Evolutionary conservation across 441 rosid species (phyloP).

Genomic region (Syzygium syzygioides): DNA sequence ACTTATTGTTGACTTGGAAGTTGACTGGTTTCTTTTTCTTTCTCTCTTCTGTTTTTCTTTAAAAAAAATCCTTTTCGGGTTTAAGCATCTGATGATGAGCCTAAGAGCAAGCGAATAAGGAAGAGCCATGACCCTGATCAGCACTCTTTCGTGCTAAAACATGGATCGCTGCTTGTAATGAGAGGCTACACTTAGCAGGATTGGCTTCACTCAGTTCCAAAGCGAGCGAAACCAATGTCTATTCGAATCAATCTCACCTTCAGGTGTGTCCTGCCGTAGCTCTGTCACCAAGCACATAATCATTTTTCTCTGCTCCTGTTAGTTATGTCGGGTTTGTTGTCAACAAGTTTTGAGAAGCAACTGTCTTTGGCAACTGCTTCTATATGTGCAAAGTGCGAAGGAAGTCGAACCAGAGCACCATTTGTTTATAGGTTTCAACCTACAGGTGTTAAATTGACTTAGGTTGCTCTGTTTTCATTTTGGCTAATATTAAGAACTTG

Average conservation of each 20-base stretch:
- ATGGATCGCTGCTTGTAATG: slow-evolving; percentile 79
- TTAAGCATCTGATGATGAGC: slow-evolving; percentile 26
- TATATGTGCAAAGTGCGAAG: background rate
- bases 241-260: slow-evolving; percentile 77
- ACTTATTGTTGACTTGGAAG: background rate
- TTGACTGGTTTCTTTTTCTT: background rate
- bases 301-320: background rate
- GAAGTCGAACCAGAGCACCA: background rate
- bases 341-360: background rate
- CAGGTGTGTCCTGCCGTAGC: slow-evolving; percentile 34
- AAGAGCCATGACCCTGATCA: slow-evolving; percentile 30
- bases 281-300: background rate
- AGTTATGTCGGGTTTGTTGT: background rate
- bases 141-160: slow-evolving; percentile 44
- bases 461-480: background rate
- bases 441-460: background rate
- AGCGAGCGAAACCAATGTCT: slow-evolving; percentile 55
- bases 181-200: slow-evolving; percentile 78
- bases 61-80: background rate
- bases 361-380: background rate
- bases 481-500: no score
- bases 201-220: slow-evolving; percentile 84
- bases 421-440: background rate
- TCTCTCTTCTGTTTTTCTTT: background rate
- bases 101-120: slow-evolving; percentile 44